Conservation (phyloP, 2,329 filamentous ascomycete genomes). For the Aspergillus uvarum region DNA sequence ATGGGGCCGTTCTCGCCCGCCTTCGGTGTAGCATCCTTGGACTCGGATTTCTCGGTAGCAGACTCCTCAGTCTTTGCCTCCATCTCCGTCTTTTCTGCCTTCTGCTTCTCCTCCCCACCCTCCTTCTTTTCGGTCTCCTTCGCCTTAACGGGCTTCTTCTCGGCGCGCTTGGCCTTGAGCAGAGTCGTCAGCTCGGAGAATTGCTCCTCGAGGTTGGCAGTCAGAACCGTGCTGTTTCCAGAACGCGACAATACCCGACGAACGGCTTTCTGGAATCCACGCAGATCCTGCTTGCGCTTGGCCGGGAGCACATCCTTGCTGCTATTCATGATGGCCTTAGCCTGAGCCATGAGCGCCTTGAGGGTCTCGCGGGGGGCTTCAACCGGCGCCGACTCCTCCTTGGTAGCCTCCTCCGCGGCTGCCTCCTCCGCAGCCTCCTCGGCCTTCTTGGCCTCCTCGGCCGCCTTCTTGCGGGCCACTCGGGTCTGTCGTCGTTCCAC, state of each 20-base stretch:
- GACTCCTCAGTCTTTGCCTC: conserved; percentile 20
- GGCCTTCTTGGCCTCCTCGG: conserved; percentile 17
- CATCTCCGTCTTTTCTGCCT: conserved; percentile 1
- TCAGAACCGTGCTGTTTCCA: conserved; percentile 43
- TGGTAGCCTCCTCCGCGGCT: conserved; percentile 18
- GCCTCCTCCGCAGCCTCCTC: conserved; percentile 28
- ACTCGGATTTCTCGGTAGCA: conserved; percentile 7
- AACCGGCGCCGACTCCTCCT: conserved; percentile 27
- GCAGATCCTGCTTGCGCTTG: conserved; percentile 73
- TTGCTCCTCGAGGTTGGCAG: conserved; percentile 54
- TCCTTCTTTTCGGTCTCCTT: not conserved
- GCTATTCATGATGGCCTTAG: conserved; percentile 60
- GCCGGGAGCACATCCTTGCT: conserved; percentile 58
- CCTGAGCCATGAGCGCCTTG: conserved; percentile 55
- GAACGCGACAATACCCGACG: conserved; percentile 62
- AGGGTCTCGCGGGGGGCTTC: conserved; percentile 50
- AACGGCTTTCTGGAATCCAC: conserved; percentile 67
- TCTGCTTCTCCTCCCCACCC: not conserved
- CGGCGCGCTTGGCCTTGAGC: conserved; percentile 44
- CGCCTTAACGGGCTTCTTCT: conserved; percentile 19
- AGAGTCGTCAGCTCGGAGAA: conserved; percentile 53
- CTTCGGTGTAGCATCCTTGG: conserved; percentile 4
- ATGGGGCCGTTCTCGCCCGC: conserved; percentile 12
- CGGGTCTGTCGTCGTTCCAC: conserved; percentile 41
- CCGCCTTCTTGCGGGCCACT: conserved; percentile 24